These are phyloP conservation scores for Yamadazyma spencermartinsiae DNA, from an alignment of 1,139 yeast species.

Conservation along the genomic window DNA sequence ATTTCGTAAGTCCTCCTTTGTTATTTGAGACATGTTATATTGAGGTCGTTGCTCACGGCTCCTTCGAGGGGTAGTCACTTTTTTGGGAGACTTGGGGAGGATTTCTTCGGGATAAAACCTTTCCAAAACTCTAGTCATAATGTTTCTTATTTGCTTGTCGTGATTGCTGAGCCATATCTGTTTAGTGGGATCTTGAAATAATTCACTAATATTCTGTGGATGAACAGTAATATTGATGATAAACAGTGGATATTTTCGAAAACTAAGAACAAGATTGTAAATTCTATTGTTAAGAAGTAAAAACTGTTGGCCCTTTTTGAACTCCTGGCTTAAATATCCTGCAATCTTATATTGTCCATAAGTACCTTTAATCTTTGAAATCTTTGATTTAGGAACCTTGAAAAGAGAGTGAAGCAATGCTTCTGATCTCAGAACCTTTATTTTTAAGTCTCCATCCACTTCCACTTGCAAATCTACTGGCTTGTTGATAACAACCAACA, in stretches of 20 bases:
- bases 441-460: constrained; percentile 11
- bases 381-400: not conserved
- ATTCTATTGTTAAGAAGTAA: constrained; percentile 46
- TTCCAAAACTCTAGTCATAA: constrained; percentile 28
- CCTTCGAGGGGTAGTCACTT: not conserved
- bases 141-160: constrained; percentile 24
- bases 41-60: not conserved
- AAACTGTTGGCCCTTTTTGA: constrained; percentile 43
- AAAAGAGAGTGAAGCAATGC: not conserved
- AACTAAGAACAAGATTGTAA: constrained; percentile 17
- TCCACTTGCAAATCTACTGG: constrained; percentile 6
- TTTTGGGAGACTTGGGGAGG: constrained; percentile 1
- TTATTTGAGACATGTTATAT: not conserved
- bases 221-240: constrained; percentile 32
- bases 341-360: constrained; percentile 25
- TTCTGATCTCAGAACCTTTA: not conserved
- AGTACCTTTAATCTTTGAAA: constrained; percentile 17
- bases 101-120: constrained; percentile 19
- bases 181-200: constrained; percentile 46
- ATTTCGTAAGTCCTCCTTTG: constrained; percentile 13
- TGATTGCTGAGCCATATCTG: constrained; percentile 23
- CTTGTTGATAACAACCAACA: constrained; percentile 5
- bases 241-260: constrained; percentile 34
- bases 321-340: constrained; percentile 29
- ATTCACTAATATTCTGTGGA: constrained; percentile 31